Evolutionary conservation across 2,329 filamentous ascomycete genomes (phyloP), one percentile per base, ranked within the genome.

Genomic region (Venturia aucupariae): DNA sequence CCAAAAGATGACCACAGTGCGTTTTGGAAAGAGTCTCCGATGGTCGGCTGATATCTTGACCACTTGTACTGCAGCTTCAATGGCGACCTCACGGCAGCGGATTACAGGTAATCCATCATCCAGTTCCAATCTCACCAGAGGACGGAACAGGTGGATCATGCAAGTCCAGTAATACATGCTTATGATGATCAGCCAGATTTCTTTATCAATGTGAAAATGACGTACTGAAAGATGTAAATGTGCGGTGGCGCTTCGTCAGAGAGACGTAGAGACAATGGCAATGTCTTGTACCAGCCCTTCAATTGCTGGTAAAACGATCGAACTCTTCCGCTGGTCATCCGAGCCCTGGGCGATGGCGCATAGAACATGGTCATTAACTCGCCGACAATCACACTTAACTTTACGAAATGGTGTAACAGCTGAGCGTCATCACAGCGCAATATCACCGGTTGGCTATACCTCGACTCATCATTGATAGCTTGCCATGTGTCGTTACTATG

Each of bases 301-400:
- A 89, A 90, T 68, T 86, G 82, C 0, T 82, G 84, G 68, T 91
- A 90, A 32, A 85, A 83, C 60, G 79, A 80, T 8, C 90, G 77
- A 1, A 91, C 76, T 46, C 84, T 83, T 44, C 82, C 81, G 67
- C 86, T 86, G 0, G 84, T 88, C 54, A 91, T 78, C 5, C 84
- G 83, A 64, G 82, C 81, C 17, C 83, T 85, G 27, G 51, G 51
- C 5, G 51, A 2, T 0, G 89, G 88, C 4, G 88, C 86, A 71
- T 90, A 88, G n/a, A 90, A 81, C 51, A 88, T 82, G 71, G 87
- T 88, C 22, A 89, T 79, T 39, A 86, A 87, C 68, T 88, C 83
- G 71, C 90, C 89, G 0, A 90, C 85, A 1, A 91, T 81, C 73
- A 90, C 87, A 67, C 86, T 90, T 60, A 92, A 80, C 69, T 87